These are phyloP conservation scores for Coemansia furcata DNA, from an alignment of 192 early-diverging fungal species.

Conservation along the genomic window DNA sequence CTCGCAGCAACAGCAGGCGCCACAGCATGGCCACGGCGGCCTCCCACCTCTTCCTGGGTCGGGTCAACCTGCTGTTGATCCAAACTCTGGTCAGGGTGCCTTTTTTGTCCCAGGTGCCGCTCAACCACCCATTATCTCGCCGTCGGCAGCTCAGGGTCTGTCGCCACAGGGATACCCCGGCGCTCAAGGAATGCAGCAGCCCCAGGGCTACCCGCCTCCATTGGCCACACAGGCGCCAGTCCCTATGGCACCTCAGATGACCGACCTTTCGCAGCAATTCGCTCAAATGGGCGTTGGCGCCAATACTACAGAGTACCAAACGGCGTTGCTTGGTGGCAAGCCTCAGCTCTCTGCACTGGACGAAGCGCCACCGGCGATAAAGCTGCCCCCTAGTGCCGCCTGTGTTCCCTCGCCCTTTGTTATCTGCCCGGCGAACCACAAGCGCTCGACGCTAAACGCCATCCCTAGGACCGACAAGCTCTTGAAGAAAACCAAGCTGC, in stretches of 20 bases:
- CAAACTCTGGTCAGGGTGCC: constrained; percentile 20
- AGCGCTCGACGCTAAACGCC: constrained; percentile 86
- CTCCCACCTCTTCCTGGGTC: constrained; percentile 4
- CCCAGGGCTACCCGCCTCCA: constrained; percentile 5
- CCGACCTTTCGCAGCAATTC: constrained; percentile 43
- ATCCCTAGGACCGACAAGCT: constrained; percentile 81
- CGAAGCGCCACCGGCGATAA: constrained; percentile 35
- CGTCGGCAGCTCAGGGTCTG: constrained; percentile 4
- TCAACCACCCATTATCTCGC: constrained; percentile 15
- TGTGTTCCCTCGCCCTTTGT: constrained; percentile 49
- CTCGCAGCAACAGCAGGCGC: constrained; percentile 16
- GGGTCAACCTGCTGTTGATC: neutral
- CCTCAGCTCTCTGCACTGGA: constrained; percentile 42
- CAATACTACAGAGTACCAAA: constrained; percentile 29
- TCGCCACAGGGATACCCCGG: neutral
- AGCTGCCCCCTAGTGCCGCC: constrained; percentile 41
- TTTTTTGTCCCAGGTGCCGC: constrained; percentile 49
- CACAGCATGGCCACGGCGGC: constrained; percentile 9
- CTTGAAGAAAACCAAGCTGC: constrained; percentile 84
- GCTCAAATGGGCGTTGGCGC: constrained; percentile 39
- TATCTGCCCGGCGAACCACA: constrained; percentile 76
- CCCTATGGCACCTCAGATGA: constrained; percentile 13
- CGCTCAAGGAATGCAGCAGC: neutral
- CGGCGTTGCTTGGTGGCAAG: constrained; percentile 36
- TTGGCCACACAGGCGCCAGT: constrained; percentile 13